Base-by-base conservation (phyloP, 2,329 filamentous ascomycete genomes). In the Nakataea oryzae region DNA sequence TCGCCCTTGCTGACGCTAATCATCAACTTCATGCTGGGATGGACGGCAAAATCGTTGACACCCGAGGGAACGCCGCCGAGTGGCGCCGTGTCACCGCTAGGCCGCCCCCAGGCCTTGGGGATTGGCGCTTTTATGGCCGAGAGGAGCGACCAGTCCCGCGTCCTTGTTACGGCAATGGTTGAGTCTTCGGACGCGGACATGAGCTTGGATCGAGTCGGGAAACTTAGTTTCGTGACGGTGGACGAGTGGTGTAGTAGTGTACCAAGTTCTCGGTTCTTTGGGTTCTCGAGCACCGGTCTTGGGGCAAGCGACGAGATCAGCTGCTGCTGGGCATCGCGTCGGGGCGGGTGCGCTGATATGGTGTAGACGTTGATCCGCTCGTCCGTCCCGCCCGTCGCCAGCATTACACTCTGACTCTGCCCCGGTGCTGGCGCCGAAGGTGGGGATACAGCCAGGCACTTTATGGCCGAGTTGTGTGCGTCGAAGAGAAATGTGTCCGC, bases 1-100 rank as follows among this genome's bases (percentile, higher is more conserved):
- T 99, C 95, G 66, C 92, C 92, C 69, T 88, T 91, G 67, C 91
- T 89, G 11, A 97, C 92, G 68, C 86, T 96, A 64, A 99, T 86
- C 90, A 97, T 96, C 60, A 99, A 79, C 77, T 97, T 97, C 83
- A 96, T 91, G 73, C 90, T 96, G 0, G 95, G 93, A 73, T 99
- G 95, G 29, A 99, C 89, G 2, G 93, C 91, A 73, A 99, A 96
- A 73, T 93, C 90, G 73, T 96, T 97, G 67, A 97, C 86, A 24
- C 95, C 95, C n/a, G 87, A 85, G 0, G 93, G 93, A 29, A 89
- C 85, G 58, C 86, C 89, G 24, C 91, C 92, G 13, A 88, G 83
- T 2, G 89, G 87, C 9, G 92, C 91, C 24, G 93, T 97, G 73
- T 97, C 93, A 63, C 93, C 93, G 67, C 87, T 93, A 12, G 93